A percentile compares a stretch with the other conserved stretches of the same genome.
Evolutionary conservation across 169 alveolate species (phyloP).

Genomic region (Eimeria praecox): DNA sequence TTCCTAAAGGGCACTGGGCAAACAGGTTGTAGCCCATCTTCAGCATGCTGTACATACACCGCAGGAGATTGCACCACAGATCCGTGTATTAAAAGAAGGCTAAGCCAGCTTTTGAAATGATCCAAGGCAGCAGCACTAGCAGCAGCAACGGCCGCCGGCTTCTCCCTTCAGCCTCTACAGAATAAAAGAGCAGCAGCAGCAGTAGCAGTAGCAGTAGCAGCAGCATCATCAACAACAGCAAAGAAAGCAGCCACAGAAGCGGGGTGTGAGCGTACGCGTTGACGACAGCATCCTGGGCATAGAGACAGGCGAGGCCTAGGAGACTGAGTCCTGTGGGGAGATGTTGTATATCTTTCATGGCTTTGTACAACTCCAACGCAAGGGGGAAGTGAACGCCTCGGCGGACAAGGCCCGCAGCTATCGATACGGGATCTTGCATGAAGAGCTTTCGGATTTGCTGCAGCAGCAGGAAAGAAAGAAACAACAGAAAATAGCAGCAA

Average conservation of each 20-base stretch:
- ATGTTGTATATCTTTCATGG: constrained; percentile 48
- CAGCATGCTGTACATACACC: constrained; percentile 57
- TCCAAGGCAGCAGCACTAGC: background rate
- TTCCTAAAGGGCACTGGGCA: constrained; percentile 84
- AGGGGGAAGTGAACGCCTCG: constrained; percentile 52
- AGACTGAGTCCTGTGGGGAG: constrained; percentile 73
- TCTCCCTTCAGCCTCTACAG: background rate
- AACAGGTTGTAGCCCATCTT: constrained; percentile 77
- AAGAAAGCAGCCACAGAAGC: background rate
- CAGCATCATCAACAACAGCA: background rate
- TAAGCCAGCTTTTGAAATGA: background rate
- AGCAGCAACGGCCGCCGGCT: background rate
- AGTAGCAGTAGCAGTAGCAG: background rate
- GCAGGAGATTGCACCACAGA: background rate
- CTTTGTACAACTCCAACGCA: constrained; percentile 55
- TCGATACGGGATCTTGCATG: constrained; percentile 50
- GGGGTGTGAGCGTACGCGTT: constrained; percentile 23
- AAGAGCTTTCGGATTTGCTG: constrained; percentile 40
- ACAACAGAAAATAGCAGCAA: background rate
- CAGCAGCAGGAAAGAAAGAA: background rate
- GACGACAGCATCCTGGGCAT: constrained; percentile 38
- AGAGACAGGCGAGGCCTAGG: constrained; percentile 69
- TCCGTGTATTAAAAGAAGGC: background rate
- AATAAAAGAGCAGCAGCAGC: background rate
- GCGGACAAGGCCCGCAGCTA: constrained; percentile 74